Base-by-base conservation (phyloP, 1,284 basidiomycete genomes). In the Tylopilus sp. region DNA sequence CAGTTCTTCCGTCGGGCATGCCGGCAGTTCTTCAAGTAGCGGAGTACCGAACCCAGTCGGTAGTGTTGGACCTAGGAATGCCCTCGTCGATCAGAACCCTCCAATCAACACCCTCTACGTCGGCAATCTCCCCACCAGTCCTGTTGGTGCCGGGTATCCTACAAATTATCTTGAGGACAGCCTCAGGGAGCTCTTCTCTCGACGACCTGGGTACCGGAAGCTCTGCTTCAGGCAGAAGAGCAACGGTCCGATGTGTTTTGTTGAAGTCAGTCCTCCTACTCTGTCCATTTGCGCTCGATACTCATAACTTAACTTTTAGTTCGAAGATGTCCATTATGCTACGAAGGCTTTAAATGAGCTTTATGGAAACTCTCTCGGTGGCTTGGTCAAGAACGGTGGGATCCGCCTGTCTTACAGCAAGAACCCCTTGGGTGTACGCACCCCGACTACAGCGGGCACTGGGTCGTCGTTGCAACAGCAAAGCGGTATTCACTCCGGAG, bases 211-310 rank as follows among this genome's bases (percentile, higher is more conserved):
- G 4, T 99, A 86, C 72, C 86, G 91, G 51, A 89, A 94, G 62
- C 79, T 99, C 59, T 94, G 88, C 61, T 98, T 94, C 76, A 78
- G 93, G 52, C 91, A 95, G 66, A 99, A 99, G 76, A 89, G 81
- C 64, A 94, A 94, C 59, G 92, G 94, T 2, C 93, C 94, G 4
- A 96, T 96, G 94, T 97, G 94, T 69, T 96, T 97, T 68, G 91
- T 94, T 43, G 91, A 94, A 81, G 88, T 91, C 8, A 67, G 45
- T 73, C 69, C 10, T 37, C 46, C 12, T 36, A 9, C 31, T 52
- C 35, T 28, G 11, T 52, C 20, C 20, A 17, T 21, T 48, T 38
- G 17, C 9, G 20, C 29, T 40, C 20, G 20, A 37, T 11, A 26
- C 53, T 58, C 36, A 63, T 57, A 12, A 58, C 37, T 51, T 48